Base-by-base conservation (phyloP, 768 basidiomycete species). In the Cystofilobasidium ferigula region DNA sequence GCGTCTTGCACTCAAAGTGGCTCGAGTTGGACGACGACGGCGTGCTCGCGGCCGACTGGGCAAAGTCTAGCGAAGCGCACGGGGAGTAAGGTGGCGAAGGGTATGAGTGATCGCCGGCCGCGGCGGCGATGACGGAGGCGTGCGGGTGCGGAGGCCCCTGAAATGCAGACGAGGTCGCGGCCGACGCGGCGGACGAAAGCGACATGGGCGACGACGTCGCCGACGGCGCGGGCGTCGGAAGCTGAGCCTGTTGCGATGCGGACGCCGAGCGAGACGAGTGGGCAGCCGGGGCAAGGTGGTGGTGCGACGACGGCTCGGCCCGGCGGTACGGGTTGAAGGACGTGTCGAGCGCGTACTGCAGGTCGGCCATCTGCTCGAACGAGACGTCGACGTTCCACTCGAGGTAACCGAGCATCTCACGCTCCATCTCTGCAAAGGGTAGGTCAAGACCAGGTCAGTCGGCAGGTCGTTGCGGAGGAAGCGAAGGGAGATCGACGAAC, bases 321-420 rank as follows among this genome's bases (percentile, higher is more conserved):
- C 4, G 28, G 26, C 51, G 51, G 51, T 30, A 54, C 4, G 28
- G 18, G 51, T 54, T 54, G 51, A 32, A 54, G 9, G 30, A 6
- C 14, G 12, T 28, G 51, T 54, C 51, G 51, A 54, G 51, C 51
- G 51, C 32, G 51, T 54, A 32, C 51, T 77, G 76, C 62, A 79
- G 78, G 14, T 73, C 74, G 47, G 67, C 45, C 32, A 78, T 71
- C 69, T 78, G 77, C 42, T 74, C 70, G 26, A 73, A 74, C 9
- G 70, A 70, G 51, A 78, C 73, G 69, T 78, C 77, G 69, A 79
- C 69, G 62, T 76, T 73, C 92, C 91, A 97, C 74, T 94, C 92
- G 51, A 99, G 79, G 73, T 97, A 98, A 20, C 83, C 81, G 69
- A 85, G 90, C 86, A 95, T 91, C 77, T 93, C 90, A 28, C 89